Conservation (phyloP, 352 stramenopile species). For the Phytopythium mirpurense region DNA sequence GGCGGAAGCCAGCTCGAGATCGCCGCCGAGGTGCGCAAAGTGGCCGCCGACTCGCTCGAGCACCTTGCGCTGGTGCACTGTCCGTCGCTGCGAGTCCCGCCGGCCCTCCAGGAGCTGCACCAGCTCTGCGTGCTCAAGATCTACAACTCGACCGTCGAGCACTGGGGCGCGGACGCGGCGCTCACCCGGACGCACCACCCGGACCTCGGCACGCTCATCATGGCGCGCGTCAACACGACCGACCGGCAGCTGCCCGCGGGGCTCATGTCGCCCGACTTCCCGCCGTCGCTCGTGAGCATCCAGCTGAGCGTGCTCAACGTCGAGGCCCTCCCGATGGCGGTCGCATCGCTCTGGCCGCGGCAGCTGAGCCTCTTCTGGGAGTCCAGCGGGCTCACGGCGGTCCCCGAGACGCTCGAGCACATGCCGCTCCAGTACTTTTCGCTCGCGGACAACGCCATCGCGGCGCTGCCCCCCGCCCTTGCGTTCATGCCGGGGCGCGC, state of each 20-base stretch:
- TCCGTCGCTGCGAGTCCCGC: conserved; percentile 16
- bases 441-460: conserved; percentile 10
- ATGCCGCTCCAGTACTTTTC: conserved; percentile 17
- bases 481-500: neutral
- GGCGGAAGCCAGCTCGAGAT: conserved; percentile 15
- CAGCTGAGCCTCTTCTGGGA: conserved; percentile 14
- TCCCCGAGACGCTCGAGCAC: conserved; percentile 9
- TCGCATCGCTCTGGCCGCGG: conserved; percentile 24
- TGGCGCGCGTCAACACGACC: conserved; percentile 26
- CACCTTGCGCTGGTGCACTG: conserved; percentile 32
- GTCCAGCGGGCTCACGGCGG: conserved; percentile 10
- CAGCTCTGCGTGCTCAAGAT: conserved; percentile 25
- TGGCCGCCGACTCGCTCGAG: conserved; percentile 19
- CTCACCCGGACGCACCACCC: conserved; percentile 18
- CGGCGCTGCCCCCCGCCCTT: neutral
- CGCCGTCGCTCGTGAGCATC: conserved; percentile 21
- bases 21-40: conserved; percentile 8
- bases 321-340: conserved; percentile 16
- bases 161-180: conserved; percentile 21
- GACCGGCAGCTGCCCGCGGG: conserved; percentile 21
- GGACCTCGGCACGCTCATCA: conserved; percentile 18
- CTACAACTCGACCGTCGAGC: conserved; percentile 29
- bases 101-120: conserved; percentile 15
- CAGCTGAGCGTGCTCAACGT: conserved; percentile 39
- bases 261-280: conserved; percentile 28